Percentiles rank a stretch among this genome's conserved stretches.
Evolutionary conservation across 768 basidiomycete genomes (phyloP).

Genomic region (Pulveroboletus sp.): DNA sequence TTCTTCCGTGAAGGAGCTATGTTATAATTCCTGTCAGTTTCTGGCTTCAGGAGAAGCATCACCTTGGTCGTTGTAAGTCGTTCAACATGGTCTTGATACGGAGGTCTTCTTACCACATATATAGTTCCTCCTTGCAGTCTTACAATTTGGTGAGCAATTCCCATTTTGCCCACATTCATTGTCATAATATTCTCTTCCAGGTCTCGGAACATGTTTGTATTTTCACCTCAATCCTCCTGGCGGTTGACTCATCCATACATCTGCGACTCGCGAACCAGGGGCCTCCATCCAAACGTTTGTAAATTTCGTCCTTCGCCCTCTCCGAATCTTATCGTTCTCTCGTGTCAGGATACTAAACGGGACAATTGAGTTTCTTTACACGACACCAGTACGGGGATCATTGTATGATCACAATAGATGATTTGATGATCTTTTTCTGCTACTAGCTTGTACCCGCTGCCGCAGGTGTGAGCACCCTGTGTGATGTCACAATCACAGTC

Average conservation of each 20-base stretch:
- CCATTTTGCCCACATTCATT: too few relatives aligned
- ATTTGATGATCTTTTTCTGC: not conserved
- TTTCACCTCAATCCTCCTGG: not conserved
- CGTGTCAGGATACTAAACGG: not conserved
- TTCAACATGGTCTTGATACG: not conserved
- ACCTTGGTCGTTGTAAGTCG: slow-evolving; percentile 1
- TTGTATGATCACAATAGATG: too few relatives aligned
- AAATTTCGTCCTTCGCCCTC: not conserved
- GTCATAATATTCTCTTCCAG: not conserved
- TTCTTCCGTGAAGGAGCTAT: not conserved
- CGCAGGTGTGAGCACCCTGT: slow-evolving; percentile 3
- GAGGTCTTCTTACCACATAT: not conserved
- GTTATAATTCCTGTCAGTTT: not conserved
- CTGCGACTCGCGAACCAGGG: slow-evolving; percentile 1
- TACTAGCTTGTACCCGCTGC: slow-evolving; percentile 9
- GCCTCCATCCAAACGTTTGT: slow-evolving; percentile 2
- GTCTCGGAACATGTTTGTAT: slow-evolving; percentile 8
- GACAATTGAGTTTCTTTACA: slow-evolving; percentile 6
- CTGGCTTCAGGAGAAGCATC: not conserved
- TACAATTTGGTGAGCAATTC: slow-evolving; percentile 6
- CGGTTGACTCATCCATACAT: not conserved
- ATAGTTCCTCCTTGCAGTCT: not conserved
- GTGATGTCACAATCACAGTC: slow-evolving; percentile 11
- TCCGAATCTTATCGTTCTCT: not conserved
- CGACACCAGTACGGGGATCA: slow-evolving; percentile 1